Conservation (phyloP, 2,329 filamentous ascomycete species). For the Elsinoe necatrix region DNA sequence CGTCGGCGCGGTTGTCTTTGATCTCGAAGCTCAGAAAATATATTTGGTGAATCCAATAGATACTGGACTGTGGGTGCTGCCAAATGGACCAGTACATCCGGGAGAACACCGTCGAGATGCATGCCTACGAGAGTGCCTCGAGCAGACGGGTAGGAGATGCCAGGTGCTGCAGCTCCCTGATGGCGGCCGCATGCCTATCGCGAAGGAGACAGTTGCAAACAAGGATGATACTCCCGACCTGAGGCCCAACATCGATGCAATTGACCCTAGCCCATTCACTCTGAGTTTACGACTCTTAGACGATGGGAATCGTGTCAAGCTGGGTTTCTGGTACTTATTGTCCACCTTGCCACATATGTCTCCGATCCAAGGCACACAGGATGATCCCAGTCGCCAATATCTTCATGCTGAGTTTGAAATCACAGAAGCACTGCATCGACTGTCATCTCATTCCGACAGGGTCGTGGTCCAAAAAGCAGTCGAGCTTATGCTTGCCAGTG, state of each 20-base stretch:
- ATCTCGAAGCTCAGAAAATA: background rate
- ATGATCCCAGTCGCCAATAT: background rate
- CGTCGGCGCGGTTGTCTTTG: background rate
- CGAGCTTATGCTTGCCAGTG: background rate
- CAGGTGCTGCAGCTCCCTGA: no score
- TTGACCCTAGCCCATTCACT: background rate
- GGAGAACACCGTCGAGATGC: background rate
- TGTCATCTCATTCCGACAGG: background rate
- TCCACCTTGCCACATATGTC: background rate
- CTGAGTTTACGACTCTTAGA: background rate
- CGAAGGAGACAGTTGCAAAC: background rate
- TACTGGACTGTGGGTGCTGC: background rate
- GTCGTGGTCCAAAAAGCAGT: background rate
- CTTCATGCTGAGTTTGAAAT: background rate
- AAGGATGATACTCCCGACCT: background rate
- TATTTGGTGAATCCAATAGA: background rate
- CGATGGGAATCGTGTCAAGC: background rate
- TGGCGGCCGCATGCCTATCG: no score
- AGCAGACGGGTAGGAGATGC: background rate
- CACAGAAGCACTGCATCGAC: background rate
- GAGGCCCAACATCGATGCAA: background rate
- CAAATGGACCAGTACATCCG: background rate
- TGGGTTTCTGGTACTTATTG: background rate
- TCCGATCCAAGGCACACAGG: background rate
- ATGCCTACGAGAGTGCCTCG: background rate